Base-by-base conservation (phyloP, 768 basidiomycete species). In the Trichaptum fuscoviolaceum region DNA sequence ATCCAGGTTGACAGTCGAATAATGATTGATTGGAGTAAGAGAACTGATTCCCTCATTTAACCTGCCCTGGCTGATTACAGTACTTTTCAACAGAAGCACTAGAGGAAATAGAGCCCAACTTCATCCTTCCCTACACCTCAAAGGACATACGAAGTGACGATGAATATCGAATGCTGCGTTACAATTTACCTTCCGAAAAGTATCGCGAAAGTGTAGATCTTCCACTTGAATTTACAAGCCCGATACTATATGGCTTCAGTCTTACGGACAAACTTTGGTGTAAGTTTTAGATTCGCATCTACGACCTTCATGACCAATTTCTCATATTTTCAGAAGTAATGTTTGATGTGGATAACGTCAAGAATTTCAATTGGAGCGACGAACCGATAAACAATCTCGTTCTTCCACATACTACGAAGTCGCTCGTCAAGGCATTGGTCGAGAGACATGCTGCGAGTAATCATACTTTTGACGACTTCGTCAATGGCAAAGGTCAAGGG, bases 401-500 rank as follows among this genome's bases (percentile, higher is more conserved):
- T 42, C 73, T 78, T 30, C 74, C 74, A 0, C 58, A 66, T 1
- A 70, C 71, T 58, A 74, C 74, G 64, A 77, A 75, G 69, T 63
- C 63, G 2, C 69, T 76, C 7, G 69, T 77, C 52, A 71, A 69
- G 35, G 71, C 72, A 4, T 68, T 77, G 30, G 74, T 77, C 24
- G 73, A 75, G 60, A 70, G 72, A 1, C 74, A 77, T 62, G 69
- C 67, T 62, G 66, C 70, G 3, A 67, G 65, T 9, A 84, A 84
- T 70, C 76, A 76, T 18, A 83, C 81, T 17, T 83, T 85, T 69
- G 84, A 85, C 64, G 87, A 88, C 67, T 85, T 87, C 67, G 84
- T 88, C 73, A 84, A 82, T 70, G 87, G 86, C 35, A 88, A 89
- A 71, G 87, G 87, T 0, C 84, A 84, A n/a, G 84, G 84, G 15